These are phyloP conservation scores for Blastobotrys petasosporus DNA, from an alignment of 1,139 yeast species.

Conservation along the genomic window DNA sequence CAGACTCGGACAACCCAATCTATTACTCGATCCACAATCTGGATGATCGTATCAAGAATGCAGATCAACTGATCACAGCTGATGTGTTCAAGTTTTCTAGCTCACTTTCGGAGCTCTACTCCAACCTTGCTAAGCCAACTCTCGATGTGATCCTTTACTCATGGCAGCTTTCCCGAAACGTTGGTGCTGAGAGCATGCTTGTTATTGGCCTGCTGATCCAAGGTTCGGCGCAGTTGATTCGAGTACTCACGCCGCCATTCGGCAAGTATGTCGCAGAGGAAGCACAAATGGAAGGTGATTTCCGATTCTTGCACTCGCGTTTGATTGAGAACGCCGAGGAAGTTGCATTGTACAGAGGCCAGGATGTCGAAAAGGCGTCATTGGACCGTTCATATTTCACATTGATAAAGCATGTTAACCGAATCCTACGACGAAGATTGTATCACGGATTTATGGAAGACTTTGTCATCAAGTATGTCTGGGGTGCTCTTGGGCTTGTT, in stretches of 20 bases:
- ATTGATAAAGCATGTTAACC: constrained; percentile 68
- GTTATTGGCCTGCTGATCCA: constrained; percentile 78
- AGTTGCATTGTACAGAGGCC: constrained; percentile 80
- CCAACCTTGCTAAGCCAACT: constrained; percentile 82
- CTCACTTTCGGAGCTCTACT: constrained; percentile 69
- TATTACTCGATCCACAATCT: constrained; percentile 53
- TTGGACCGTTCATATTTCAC: constrained; percentile 79
- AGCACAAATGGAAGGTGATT: constrained; percentile 80
- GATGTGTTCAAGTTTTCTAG: constrained; percentile 72
- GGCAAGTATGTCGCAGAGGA: constrained; percentile 74
- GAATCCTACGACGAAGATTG: constrained; percentile 75
- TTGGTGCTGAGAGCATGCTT: constrained; percentile 81
- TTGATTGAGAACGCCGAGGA: constrained; percentile 78
- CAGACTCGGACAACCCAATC: constrained; percentile 37
- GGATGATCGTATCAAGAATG: constrained; percentile 59
- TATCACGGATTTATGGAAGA: constrained; percentile 53
- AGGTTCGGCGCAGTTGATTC: constrained; percentile 65
- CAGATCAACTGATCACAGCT: constrained; percentile 76
- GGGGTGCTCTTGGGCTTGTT: constrained; percentile 93
- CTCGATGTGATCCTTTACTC: constrained; percentile 80
- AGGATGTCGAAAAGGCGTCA: constrained; percentile 67
- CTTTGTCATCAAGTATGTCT: constrained; percentile 81
- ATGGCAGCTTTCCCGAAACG: constrained; percentile 64
- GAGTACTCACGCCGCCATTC: constrained; percentile 83
- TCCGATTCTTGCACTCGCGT: constrained; percentile 76